These are phyloP conservation scores for Tephrocybe sp. DNA, from an alignment of 768 basidiomycete genomes.

Conservation along the genomic window DNA sequence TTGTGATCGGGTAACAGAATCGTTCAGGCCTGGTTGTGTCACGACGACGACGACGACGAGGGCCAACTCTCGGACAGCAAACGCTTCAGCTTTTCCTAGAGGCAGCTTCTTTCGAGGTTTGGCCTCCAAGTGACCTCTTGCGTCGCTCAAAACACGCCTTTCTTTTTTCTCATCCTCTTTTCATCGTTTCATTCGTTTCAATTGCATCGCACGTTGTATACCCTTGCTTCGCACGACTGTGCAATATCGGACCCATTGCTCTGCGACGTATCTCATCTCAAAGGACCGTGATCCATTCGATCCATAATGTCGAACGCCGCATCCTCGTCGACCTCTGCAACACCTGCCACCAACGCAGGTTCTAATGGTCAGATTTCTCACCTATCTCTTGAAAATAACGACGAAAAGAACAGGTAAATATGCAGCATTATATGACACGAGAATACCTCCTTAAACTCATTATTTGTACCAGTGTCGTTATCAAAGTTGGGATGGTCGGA, in stretches of 20 bases:
- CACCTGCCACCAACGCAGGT: constrained; percentile 40
- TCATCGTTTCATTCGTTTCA: constrained; percentile 18
- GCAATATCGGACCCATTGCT: constrained; percentile 15
- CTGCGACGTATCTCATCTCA: constrained; percentile 15
- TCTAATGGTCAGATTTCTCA: constrained; percentile 53
- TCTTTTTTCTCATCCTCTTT: constrained; percentile 33
- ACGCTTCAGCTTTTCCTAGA: constrained; percentile 25
- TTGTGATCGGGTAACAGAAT: constrained; percentile 17
- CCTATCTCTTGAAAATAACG: constrained; percentile 53
- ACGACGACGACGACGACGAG: constrained; percentile 32
- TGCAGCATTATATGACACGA: constrained; percentile 3
- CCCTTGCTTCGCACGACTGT: constrained; percentile 16
- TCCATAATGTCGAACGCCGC: constrained; percentile 48
- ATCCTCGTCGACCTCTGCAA: constrained; percentile 44
- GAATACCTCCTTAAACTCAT: background rate
- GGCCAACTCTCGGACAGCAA: constrained; percentile 18
- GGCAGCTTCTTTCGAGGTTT: constrained; percentile 31
- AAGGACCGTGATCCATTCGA: constrained; percentile 18
- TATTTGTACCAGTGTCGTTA: constrained; percentile 66
- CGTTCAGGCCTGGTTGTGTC: constrained; percentile 23
- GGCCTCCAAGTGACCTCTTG: constrained; percentile 24
- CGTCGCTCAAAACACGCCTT: constrained; percentile 33
- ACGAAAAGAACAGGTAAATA: constrained; percentile 70
- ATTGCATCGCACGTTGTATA: constrained; percentile 19
- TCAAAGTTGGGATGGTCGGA: constrained; percentile 99